A percentile compares a stretch with the other conserved stretches of the same genome.
phyloP scores from a whole-genome alignment of 306 rosid species.

The Cicer arietinum region DNA sequence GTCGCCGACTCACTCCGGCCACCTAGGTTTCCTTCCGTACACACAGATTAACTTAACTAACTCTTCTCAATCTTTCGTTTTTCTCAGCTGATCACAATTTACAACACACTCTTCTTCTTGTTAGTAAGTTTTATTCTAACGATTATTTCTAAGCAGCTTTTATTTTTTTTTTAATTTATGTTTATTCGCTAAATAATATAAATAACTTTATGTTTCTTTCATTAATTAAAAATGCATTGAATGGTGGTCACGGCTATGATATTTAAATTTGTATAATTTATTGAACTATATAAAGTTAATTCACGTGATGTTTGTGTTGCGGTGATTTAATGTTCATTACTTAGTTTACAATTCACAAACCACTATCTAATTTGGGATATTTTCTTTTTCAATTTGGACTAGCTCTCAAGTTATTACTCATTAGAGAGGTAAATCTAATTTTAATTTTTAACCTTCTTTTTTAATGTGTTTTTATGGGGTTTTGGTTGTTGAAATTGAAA shows the following conservation, averaged over 20 bases:
- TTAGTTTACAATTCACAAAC: neutral
- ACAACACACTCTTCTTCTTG: slow-evolving; percentile 28
- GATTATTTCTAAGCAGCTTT: neutral
- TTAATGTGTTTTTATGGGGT: neutral
- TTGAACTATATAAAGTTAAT: slow-evolving; percentile 18
- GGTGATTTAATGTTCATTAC: slow-evolving; percentile 39
- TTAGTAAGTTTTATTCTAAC: slow-evolving; percentile 27
- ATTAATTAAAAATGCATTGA: slow-evolving; percentile 18
- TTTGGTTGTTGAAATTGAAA: slow-evolving; percentile 23
- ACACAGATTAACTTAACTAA: neutral
- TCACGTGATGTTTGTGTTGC: slow-evolving; percentile 12
- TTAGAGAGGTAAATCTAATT: slow-evolving; percentile 17
- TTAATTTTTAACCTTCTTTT: neutral
- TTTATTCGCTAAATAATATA: neutral
- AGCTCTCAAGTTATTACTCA: slow-evolving; percentile 20
- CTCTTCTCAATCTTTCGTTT: slow-evolving; percentile 15
- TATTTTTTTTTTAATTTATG: neutral
- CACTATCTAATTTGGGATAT: slow-evolving; percentile 22
- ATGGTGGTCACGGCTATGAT: slow-evolving; percentile 1
- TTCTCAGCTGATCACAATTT: slow-evolving; percentile 30
- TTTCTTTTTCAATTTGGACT: slow-evolving; percentile 9
- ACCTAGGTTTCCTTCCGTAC: neutral
- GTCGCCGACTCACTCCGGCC: slow-evolving; percentile 38
- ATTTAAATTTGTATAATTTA: neutral
- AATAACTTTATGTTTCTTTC: neutral